Evolutionary conservation across 2,329 filamentous ascomycete genomes (phyloP).

Genomic region (Aspergillus latus): DNA sequence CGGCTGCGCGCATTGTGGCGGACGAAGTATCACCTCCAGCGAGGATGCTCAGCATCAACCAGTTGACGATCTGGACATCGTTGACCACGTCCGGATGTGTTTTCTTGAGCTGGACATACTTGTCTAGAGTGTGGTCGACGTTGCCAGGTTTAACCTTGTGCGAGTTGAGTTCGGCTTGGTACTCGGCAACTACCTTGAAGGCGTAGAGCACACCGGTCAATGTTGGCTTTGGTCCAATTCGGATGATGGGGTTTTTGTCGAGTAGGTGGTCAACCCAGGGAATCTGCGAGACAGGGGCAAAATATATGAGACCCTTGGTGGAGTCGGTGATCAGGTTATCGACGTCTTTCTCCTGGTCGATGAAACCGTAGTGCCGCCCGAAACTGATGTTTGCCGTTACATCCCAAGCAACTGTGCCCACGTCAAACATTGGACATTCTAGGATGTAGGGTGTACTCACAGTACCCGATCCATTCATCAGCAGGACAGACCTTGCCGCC

Average conservation of each 20-base stretch:
- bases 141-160: constrained; percentile 18
- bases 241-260: constrained; percentile 26
- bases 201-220: constrained; percentile 14
- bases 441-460: not conserved
- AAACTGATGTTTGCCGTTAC: constrained; percentile 14
- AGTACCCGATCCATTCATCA: constrained; percentile 17
- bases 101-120: constrained; percentile 31
- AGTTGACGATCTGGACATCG: constrained; percentile 29
- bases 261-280: constrained; percentile 22
- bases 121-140: constrained; percentile 27
- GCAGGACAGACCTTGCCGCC: constrained; percentile 9
- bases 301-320: constrained; percentile 23
- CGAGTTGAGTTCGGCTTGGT: constrained; percentile 2
- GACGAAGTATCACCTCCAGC: constrained; percentile 40
- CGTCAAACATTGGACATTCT: not conserved
- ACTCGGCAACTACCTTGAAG: constrained; percentile 12
- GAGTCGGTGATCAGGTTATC: constrained; percentile 13
- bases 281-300: constrained; percentile 25
- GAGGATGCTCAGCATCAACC: constrained; percentile 30
- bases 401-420: constrained; percentile 11
- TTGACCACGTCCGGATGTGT: constrained; percentile 26
- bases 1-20: constrained; percentile 31
- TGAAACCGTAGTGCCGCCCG: constrained; percentile 27
- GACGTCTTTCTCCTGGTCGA: constrained; percentile 25
- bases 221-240: constrained; percentile 24